Evolutionary conservation across 257 asterid genomes (phyloP), one percentile per base, ranked within the genome.

Genomic region (Capsicum baccatum): DNA sequence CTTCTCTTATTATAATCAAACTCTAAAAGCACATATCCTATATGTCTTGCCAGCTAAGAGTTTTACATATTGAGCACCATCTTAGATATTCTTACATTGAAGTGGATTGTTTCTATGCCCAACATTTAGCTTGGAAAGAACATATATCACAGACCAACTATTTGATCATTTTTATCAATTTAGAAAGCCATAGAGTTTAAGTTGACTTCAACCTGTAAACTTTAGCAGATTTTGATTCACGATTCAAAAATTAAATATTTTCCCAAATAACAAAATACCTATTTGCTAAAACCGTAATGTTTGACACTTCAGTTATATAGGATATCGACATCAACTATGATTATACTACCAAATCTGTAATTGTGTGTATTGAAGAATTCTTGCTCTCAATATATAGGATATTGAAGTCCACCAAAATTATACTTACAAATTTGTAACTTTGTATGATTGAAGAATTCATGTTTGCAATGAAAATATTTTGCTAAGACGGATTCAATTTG

Each of bases 201-300:
- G 52, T 68, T 37, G 52, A 68, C 26, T 68, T 68, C 64, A 17
- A 68, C 78, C 54, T 39, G 47, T 69, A 16, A 69, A 16, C 54
- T 69, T 15, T 9, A 14, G 26, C 17, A 42, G 55, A 39, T 42
- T 69, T 69, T 69, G 79, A 42, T 69, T 69, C 42, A 16, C 79
- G 33, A 54, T 68, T 68, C 78, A 68, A 68, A 66, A 68, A 68
- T 68, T 50, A 68, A 68, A 39, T 39, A 52, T 15, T 37, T 68
- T 68, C 39, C 78, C 78, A 68, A 68, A 3, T 68, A 68, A 68
- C 78, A 15, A 68, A 35, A 68, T 68, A 37, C 78, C 8, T 68
- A 68, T 68, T 68, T 39, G 78, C 78, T 68, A 68, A 68, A 68
- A 68, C 13, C 42, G 76, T 15, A 37, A 68, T 15, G 54, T 68